These are phyloP conservation scores for Cercospora sp. DNA, from an alignment of 2,329 filamentous ascomycete species.

Conservation along the genomic window DNA sequence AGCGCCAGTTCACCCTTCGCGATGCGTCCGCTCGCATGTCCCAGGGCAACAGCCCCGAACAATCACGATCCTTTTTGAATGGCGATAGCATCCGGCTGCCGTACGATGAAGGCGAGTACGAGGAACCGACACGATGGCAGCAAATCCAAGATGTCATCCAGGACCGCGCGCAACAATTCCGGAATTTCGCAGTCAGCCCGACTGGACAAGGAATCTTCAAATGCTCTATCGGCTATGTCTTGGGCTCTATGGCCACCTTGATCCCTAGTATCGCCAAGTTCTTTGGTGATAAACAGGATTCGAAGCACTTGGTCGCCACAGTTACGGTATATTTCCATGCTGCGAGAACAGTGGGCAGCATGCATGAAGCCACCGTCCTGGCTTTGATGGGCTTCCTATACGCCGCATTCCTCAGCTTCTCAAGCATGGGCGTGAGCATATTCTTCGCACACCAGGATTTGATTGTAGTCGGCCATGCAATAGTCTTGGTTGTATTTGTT, in stretches of 20 bases:
- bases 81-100: conserved; percentile 7
- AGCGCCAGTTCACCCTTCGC: conserved; percentile 75
- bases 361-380: conserved; percentile 80
- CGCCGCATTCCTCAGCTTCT: conserved; percentile 70
- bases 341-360: conserved; percentile 79
- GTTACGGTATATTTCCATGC: conserved; percentile 95
- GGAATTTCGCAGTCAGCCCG: conserved; percentile 53
- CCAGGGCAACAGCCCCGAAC: conserved; percentile 38
- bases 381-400: conserved; percentile 78
- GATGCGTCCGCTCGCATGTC: conserved; percentile 45
- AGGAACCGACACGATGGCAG: conserved; percentile 10
- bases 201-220: conserved; percentile 81
- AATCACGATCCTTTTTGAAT: conserved; percentile 36
- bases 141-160: conserved; percentile 17
- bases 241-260: conserved; percentile 86
- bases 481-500: conserved; percentile 81
- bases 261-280: conserved; percentile 70
- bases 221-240: conserved; percentile 83
- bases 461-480: conserved; percentile 70
- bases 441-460: conserved; percentile 70
- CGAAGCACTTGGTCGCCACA: conserved; percentile 91
- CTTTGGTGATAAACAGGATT: conserved; percentile 74
- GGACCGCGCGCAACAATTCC: conserved; percentile 16
- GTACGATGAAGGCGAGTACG: conserved; percentile 11
- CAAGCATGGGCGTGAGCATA: conserved; percentile 86